Evolutionary conservation across 352 stramenopile genomes (phyloP).

Genomic region (Phytophthora hibernalis): DNA sequence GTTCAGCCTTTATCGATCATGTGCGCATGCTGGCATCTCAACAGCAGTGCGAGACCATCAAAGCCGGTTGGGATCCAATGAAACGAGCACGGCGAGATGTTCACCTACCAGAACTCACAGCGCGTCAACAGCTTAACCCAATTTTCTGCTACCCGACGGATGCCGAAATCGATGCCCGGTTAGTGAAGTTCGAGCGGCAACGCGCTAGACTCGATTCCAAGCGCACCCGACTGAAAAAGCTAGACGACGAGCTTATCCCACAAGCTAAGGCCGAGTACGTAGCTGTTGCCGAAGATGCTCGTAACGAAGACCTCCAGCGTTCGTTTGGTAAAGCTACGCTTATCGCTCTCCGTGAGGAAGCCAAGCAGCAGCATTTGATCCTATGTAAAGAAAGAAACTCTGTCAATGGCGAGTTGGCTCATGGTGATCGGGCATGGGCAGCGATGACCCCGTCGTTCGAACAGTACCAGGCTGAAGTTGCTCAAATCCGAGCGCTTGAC

Average conservation of each 20-base stretch:
- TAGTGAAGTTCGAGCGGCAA: constrained; percentile 74
- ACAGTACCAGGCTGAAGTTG: constrained; percentile 67
- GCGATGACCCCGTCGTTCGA: constrained; percentile 61
- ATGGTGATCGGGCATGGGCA: constrained; percentile 52
- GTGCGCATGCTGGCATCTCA: constrained; percentile 62
- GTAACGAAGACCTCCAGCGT: constrained; percentile 68
- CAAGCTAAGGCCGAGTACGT: constrained; percentile 81
- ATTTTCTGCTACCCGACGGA: constrained; percentile 79
- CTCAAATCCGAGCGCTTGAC: constrained; percentile 55
- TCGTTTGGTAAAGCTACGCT: constrained; percentile 70
- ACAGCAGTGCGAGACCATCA: constrained; percentile 62
- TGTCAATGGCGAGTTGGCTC: constrained; percentile 56
- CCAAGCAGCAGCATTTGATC: constrained; percentile 59
- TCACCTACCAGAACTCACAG: constrained; percentile 61
- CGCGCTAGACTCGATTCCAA: constrained; percentile 53
- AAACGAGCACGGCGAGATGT: constrained; percentile 52
- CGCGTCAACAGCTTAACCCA: constrained; percentile 66
- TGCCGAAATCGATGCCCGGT: constrained; percentile 56
- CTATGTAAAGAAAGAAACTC: constrained; percentile 60
- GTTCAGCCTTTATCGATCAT: constrained; percentile 69
- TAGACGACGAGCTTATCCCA: constrained; percentile 64
- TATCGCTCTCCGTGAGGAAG: constrained; percentile 68
- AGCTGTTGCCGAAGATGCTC: constrained; percentile 73
- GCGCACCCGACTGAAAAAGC: constrained; percentile 38
- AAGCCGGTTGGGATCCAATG: constrained; percentile 67